Evolutionary conservation across 371 early-diverging fungal genomes (phyloP).

Genomic region (Mucor irregularis): DNA sequence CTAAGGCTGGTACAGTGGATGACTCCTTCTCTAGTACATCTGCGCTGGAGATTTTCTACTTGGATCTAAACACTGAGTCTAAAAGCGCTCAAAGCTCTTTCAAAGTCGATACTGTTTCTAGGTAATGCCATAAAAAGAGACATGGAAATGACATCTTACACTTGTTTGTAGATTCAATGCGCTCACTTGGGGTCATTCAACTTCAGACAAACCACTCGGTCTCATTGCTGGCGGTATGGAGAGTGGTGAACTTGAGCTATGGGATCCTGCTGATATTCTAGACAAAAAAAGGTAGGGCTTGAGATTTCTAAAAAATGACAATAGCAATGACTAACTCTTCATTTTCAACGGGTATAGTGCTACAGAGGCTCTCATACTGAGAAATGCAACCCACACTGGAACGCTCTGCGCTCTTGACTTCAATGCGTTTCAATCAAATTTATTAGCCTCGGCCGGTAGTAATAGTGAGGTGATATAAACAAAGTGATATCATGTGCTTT

Average conservation of each 20-base stretch:
- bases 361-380: conserved; percentile 58
- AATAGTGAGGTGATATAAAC: conserved; percentile 80
- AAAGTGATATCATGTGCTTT: not conserved
- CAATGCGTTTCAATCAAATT: conserved; percentile 82
- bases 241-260: conserved; percentile 88
- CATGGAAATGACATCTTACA: not conserved
- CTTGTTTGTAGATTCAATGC: conserved; percentile 61
- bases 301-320: conserved; percentile 52
- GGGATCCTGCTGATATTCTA: conserved; percentile 81
- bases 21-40: conserved; percentile 90
- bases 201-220: conserved; percentile 61
- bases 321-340: conserved; percentile 68
- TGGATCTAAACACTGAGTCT: conserved; percentile 58
- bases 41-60: conserved; percentile 85
- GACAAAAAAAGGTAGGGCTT: not conserved
- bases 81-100: conserved; percentile 47
- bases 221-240: conserved; percentile 95
- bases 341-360: too few relatives aligned
- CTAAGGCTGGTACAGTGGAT: conserved; percentile 94
- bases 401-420: conserved; percentile 91
- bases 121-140: conserved; percentile 66
- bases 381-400: conserved; percentile 81
- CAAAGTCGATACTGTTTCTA: conserved; percentile 60
- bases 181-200: conserved; percentile 86
- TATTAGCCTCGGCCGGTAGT: conserved; percentile 88